A percentile compares a stretch with the other conserved stretches of the same genome.
These are phyloP conservation scores for Rhodotorula sp. DNA, from an alignment of 1,284 basidiomycete genomes.

Conservation along the genomic window DNA sequence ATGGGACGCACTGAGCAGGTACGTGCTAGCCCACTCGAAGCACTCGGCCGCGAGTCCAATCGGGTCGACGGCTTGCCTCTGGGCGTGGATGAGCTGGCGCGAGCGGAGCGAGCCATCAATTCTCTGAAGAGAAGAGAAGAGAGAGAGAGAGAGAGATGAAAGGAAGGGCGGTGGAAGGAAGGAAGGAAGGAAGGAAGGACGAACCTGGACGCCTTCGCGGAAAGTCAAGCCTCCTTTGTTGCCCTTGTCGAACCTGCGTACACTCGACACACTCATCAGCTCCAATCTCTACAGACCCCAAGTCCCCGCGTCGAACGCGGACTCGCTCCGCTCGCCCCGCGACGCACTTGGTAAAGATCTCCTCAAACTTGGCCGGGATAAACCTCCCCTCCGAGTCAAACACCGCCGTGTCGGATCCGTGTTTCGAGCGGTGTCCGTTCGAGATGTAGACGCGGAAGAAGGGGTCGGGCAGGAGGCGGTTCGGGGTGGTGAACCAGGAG, in stretches of 20 bases:
- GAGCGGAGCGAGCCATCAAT: not conserved
- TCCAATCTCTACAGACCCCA: not conserved
- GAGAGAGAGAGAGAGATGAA: not conserved
- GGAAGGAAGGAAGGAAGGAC: not conserved
- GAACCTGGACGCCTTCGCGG: slow-evolving; percentile 18
- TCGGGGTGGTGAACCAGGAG: slow-evolving; percentile 50
- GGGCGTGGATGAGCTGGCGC: slow-evolving; percentile 20
- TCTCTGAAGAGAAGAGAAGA: not conserved
- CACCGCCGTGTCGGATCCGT: slow-evolving; percentile 55
- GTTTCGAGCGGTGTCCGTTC: slow-evolving; percentile 55
- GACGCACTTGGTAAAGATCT: slow-evolving; percentile 30
- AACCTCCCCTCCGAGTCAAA: slow-evolving; percentile 56
- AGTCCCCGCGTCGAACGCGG: not conserved
- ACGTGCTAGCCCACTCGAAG: slow-evolving; percentile 28
- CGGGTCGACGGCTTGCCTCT: slow-evolving; percentile 22
- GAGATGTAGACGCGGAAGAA: slow-evolving; percentile 54
- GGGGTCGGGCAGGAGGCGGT: slow-evolving; percentile 49
- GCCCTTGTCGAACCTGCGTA: slow-evolving; percentile 21
- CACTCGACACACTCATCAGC: not conserved
- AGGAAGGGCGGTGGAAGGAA: not conserved
- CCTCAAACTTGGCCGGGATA: slow-evolving; percentile 35
- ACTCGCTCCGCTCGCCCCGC: too few species aligned
- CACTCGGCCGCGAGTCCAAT: slow-evolving; percentile 17
- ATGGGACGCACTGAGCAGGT: slow-evolving; percentile 12
- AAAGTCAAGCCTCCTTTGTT: slow-evolving; percentile 29